phyloP scores from a whole-genome alignment of 2,329 filamentous ascomycete genomes.

The Cercospora nicotianae region DNA sequence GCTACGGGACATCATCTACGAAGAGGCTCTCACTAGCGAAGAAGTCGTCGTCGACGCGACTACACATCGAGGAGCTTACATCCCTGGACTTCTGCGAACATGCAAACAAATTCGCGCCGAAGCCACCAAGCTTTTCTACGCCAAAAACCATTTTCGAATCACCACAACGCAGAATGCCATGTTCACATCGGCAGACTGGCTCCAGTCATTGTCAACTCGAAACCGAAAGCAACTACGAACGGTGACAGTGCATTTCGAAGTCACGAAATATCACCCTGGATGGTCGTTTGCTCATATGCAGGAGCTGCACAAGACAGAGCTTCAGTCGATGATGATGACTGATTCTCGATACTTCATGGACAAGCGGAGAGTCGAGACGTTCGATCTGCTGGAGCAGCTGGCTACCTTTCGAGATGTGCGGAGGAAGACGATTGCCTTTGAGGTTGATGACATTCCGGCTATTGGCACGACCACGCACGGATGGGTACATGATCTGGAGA shows the following conservation, averaged over 20 bases:
- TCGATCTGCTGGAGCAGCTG: constrained; percentile 2
- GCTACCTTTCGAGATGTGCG: neutral
- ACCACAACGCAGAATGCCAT: constrained; percentile 5
- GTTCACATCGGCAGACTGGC: constrained; percentile 11
- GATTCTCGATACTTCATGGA: constrained; percentile 7
- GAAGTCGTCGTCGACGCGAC: constrained; percentile 1
- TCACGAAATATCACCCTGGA: constrained; percentile 1
- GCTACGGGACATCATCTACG: constrained; percentile 14
- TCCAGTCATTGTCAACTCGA: constrained; percentile 6
- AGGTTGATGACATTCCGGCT: neutral
- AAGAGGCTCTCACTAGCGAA: constrained; percentile 4
- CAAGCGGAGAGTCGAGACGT: constrained; percentile 8
- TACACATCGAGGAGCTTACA: neutral
- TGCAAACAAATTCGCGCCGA: constrained; percentile 18
- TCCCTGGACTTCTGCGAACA: constrained; percentile 10
- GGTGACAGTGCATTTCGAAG: neutral
- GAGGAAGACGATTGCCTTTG: constrained; percentile 1
- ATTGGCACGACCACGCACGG: constrained; percentile 4
- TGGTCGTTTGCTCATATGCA: constrained; percentile 4
- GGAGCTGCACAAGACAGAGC: constrained; percentile 3
- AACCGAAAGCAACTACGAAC: constrained; percentile 8
- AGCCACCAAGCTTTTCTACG: constrained; percentile 15
- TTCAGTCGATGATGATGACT: constrained; percentile 1
- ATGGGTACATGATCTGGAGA: constrained; percentile 12
- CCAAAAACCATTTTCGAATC: constrained; percentile 10